Evolutionary conservation across 1,284 basidiomycete species (phyloP).

Genomic region (Coniferiporia sulphurascens): DNA sequence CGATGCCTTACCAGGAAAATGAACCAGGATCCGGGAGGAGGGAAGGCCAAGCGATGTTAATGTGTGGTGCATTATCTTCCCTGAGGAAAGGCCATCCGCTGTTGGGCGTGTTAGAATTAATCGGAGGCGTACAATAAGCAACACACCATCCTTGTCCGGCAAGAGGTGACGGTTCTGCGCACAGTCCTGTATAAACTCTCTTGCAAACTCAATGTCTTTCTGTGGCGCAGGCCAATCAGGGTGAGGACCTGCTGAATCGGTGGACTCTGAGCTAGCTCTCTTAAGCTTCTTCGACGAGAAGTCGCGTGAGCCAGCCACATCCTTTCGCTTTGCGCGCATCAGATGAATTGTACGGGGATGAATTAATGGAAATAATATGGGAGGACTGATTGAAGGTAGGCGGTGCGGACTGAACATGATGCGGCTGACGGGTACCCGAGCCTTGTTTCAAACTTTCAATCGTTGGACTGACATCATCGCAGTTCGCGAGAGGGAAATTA

Average conservation of each 20-base stretch:
- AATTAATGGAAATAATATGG: too few species aligned
- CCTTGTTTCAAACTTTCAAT: too few species aligned
- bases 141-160: conserved; percentile 30
- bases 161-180: conserved; percentile 20
- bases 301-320: neutral
- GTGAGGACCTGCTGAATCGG: neutral
- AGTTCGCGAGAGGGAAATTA: too few species aligned
- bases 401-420: too few species aligned
- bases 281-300: neutral
- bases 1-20: conserved; percentile 29
- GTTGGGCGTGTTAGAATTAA: neutral
- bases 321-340: conserved; percentile 12
- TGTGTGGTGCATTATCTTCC: conserved; percentile 28
- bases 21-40: conserved; percentile 21
- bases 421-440: too few species aligned
- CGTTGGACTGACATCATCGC: too few species aligned
- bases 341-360: neutral
- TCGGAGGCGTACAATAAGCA: neutral
- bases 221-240: conserved; percentile 14
- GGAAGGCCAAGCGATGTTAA: conserved; percentile 27
- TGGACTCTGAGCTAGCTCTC: neutral
- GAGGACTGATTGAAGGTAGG: too few species aligned
- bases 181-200: conserved; percentile 14
- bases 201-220: conserved; percentile 3
- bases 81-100: conserved; percentile 29